Evolutionary conservation across 495 filamentous ascomycete species (phyloP), one percentile per base, ranked within the genome.

Genomic region (Podospora fimiseda): DNA sequence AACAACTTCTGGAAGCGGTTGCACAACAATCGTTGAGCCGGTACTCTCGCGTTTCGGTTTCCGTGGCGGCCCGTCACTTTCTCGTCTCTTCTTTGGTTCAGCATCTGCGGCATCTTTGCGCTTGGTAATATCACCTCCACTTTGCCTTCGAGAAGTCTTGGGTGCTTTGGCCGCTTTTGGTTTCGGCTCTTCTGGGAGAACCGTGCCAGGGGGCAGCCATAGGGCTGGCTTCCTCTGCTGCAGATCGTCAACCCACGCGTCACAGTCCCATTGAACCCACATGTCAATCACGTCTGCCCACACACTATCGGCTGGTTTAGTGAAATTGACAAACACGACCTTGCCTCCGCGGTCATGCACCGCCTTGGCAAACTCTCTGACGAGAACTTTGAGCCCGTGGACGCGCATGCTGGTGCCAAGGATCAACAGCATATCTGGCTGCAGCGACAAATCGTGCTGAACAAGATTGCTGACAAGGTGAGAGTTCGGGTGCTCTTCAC

Each of bases 181-280:
- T 43, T 64, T 72, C 36, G 70, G 67, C 11, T 60, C 58, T 14
- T 71, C 67, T 1, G 62, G 50, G 11, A 67, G 47, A 2, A 62
- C 64, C 1, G 63, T 53, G 2, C 70, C 72, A 9, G 70, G 71
- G 1, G 74, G 73, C 16, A 77, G 56, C 80, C 81, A 85, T 9
- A 85, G 70, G 37, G 76, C 75, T 4, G 69, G 70, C 52, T 81
- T 76, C 49, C 77, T 70, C 39, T 68, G 53, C 55, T 77, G 79
- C 52, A 86, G 61, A 50, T 83, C 78, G 20, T 69, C 64, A 13
- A 87, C 82, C 82, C 83, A 87, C n/a, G 70, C 75, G 52, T 87
- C 84, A 46, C 84, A 87, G 51, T 87, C 84, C 81, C 83, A 86
- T 23, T 81, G 74, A 2, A 87, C 74, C 75, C 82, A 85, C 41